A percentile compares a stretch with the other conserved stretches of the same genome.
Evolutionary conservation across 23 red algal species (phyloP).

Genomic region (Gracilaria vermiculophylla): DNA sequence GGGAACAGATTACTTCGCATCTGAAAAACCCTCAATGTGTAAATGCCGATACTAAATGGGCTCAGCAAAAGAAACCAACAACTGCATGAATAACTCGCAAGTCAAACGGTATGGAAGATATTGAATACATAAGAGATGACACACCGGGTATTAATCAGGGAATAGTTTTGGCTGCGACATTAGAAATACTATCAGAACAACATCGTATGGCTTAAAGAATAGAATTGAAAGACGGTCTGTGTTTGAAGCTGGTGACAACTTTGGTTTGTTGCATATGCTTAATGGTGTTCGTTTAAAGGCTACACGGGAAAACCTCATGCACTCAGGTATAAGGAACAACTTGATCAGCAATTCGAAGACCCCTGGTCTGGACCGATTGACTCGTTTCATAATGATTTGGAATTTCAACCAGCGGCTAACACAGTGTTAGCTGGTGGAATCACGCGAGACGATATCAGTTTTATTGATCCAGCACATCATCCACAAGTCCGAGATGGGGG

Average conservation of each 20-base stretch:
- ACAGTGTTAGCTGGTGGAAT: not conserved
- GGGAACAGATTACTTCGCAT: no score
- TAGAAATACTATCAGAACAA: no score
- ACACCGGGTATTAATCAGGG: no score
- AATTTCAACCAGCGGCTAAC: not conserved
- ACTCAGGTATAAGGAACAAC: not conserved
- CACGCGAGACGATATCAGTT: not conserved
- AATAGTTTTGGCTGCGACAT: no score
- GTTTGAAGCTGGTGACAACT: not conserved
- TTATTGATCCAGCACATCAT: not conserved
- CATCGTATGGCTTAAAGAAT: no score
- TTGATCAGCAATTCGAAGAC: not conserved
- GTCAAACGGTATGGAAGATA: no score
- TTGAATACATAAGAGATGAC: no score
- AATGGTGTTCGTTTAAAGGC: not conserved
- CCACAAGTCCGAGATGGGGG: not conserved
- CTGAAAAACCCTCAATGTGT: no score
- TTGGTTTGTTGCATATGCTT: not conserved
- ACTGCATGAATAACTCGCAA: no score
- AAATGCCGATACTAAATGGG: no score
- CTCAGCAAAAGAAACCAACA: no score
- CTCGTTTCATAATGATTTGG: not conserved
- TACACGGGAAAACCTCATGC: no score
- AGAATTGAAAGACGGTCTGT: not conserved
- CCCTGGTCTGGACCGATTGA: not conserved